Base-by-base conservation (phyloP, 768 basidiomycete genomes). In the Lactarius tabidus region DNA sequence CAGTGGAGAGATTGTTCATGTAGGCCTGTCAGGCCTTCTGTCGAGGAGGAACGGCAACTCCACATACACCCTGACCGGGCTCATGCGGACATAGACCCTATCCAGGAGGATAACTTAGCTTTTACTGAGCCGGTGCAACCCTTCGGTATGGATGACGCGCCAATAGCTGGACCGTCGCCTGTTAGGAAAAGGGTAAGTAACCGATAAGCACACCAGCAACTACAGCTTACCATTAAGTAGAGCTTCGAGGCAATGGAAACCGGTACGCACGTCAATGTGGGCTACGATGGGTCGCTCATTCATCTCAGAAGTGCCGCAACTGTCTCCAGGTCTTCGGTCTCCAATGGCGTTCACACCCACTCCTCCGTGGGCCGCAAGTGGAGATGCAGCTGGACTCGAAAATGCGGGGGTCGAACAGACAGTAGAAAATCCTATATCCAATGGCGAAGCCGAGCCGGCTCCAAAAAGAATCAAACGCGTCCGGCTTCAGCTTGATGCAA, bases 401-500 rank as follows among this genome's bases (percentile, higher is more conserved):
- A 29, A 58, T 20, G 33, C 23, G 3, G 38, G 8, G 36, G 41
- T 18, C 5, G 56, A 36, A 18, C 3, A 6, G 29, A 28, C n/a
- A 39, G 29, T 38, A 58, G 51, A 57, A n/a, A 26, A 14, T 6
- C 20, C 59, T 57, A 48, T 28, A 48, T 23, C n/a, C n/a, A 23
- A 28, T 54, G 58, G 41, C n/a, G 57, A 57, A 48, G 59, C 36
- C 38, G n/a, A 48, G 29, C 14, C 36, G 9, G 48, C 7, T 14
- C 59, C 64, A 45, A 63, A 62, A 70, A 89, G 84, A 71, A 74
- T 79, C 62, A 88, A 83, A 66, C 77, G 78, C 2, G 69, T 82
- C 12, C 80, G 86, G 53, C 72, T 87, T 48, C 76, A 90, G 4
- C 74, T 93, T 8, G 92, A 94, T 73, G 76, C 81, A 6, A 81